Percentiles rank a stretch among this genome's conserved stretches.
phyloP scores from a whole-genome alignment of 2,329 filamentous ascomycete genomes.

The Thielaviopsis populi region DNA sequence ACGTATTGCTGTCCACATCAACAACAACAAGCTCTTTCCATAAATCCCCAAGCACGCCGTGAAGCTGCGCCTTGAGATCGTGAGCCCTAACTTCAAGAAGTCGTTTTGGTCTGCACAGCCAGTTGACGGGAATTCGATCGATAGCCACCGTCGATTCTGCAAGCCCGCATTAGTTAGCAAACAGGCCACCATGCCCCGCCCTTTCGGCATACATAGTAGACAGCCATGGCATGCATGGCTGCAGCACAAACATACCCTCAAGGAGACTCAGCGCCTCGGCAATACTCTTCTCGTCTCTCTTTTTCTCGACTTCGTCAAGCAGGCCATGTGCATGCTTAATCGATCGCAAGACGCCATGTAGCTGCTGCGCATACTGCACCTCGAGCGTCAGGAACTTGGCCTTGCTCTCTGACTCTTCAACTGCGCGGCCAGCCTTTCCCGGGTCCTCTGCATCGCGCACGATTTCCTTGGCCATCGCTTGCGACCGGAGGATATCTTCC shows the following conservation, averaged over 20 bases:
- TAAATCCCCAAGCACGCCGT: slow-evolving; percentile 49
- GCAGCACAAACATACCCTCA: slow-evolving; percentile 30
- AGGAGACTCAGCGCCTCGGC: slow-evolving; percentile 42
- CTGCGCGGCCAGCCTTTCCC: slow-evolving; percentile 36
- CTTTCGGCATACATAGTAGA: not conserved
- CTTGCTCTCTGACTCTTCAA: slow-evolving; percentile 38
- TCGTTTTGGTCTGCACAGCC: slow-evolving; percentile 45
- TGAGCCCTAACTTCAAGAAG: slow-evolving; percentile 51
- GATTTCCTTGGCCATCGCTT: slow-evolving; percentile 66
- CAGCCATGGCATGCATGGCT: too few species aligned
- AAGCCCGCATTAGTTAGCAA: not conserved
- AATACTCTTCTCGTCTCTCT: slow-evolving; percentile 39
- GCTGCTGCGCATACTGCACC: slow-evolving; percentile 42
- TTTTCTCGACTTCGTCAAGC: slow-evolving; percentile 45
- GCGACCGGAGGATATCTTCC: slow-evolving; percentile 68
- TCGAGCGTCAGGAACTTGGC: slow-evolving; percentile 43
- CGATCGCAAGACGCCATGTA: slow-evolving; percentile 34
- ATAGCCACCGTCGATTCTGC: slow-evolving; percentile 43
- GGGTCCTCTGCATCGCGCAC: slow-evolving; percentile 58
- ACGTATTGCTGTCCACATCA: slow-evolving; percentile 37
- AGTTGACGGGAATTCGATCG: slow-evolving; percentile 43
- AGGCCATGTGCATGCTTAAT: slow-evolving; percentile 45
- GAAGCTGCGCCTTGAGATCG: slow-evolving; percentile 50
- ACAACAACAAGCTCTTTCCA: slow-evolving; percentile 56
- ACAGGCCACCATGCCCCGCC: not conserved